Evolutionary conservation across 2,329 filamentous ascomycete species (phyloP).

Genomic region (Daldinia sp.): DNA sequence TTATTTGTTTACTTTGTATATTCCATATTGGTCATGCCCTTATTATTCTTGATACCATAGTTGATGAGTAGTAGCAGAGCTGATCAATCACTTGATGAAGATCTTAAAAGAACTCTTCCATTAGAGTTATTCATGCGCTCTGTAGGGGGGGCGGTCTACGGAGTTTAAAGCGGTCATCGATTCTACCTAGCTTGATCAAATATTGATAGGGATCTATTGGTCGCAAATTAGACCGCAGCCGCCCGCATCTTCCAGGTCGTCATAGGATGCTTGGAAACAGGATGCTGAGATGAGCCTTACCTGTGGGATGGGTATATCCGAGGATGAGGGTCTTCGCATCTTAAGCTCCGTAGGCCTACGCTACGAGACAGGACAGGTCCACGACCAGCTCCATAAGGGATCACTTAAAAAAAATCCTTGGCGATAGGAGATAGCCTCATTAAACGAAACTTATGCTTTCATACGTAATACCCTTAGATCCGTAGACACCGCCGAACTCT

Average conservation of each 20-base stretch:
- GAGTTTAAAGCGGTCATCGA: conserved; percentile 18
- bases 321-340: conserved; percentile 37
- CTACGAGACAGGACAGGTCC: conserved; percentile 27
- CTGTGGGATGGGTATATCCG: conserved; percentile 41
- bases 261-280: conserved; percentile 15
- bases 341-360: conserved; percentile 30
- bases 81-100: not conserved
- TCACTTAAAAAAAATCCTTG: conserved; percentile 31
- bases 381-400: conserved; percentile 34
- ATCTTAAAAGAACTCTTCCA: not conserved
- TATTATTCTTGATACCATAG: conserved; percentile 5
- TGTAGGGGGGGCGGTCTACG: conserved; percentile 18
- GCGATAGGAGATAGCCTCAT: conserved; percentile 42
- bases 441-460: conserved; percentile 42
- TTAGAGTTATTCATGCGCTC: not conserved
- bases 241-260: conserved; percentile 19
- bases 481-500: conserved; percentile 3
- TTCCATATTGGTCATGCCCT: not conserved
- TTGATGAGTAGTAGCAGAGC: not conserved
- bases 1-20: conserved; percentile 30
- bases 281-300: conserved; percentile 40
- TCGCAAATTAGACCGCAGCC: conserved; percentile 19
- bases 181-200: conserved; percentile 20
- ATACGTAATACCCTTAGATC: conserved; percentile 34
- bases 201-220: conserved; percentile 21